Percentiles rank a stretch among this genome's conserved stretches.
Conservation (phyloP, 1,284 basidiomycete species). For the Marasmius sp. region DNA sequence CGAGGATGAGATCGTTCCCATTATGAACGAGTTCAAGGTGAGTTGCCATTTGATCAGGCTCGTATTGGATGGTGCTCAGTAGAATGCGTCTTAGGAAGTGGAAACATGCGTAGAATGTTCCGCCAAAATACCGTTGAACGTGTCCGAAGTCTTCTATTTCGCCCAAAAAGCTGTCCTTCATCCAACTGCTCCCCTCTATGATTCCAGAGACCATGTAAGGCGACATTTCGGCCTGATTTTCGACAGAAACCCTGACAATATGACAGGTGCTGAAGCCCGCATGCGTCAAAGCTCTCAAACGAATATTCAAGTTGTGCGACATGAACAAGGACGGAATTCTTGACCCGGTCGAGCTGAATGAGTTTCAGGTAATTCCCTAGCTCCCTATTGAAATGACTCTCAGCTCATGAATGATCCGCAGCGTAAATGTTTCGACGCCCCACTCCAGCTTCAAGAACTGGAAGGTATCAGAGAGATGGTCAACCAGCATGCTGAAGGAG, state of each 20-base stretch:
- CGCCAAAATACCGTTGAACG: constrained; percentile 85
- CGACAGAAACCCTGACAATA: constrained; percentile 4
- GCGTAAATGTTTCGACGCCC: constrained; percentile 94
- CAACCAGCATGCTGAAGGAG: constrained; percentile 68
- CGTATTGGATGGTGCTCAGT: constrained; percentile 4
- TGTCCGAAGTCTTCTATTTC: constrained; percentile 99
- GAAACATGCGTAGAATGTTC: constrained; percentile 72
- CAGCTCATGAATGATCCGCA: constrained; percentile 28
- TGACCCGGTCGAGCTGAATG: constrained; percentile 90
- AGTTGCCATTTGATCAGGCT: constrained; percentile 14
- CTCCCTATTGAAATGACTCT: background rate
- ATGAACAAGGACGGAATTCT: constrained; percentile 92
- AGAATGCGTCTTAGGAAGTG: constrained; percentile 67
- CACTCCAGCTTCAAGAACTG: constrained; percentile 89
- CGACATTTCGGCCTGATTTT: constrained; percentile 6
- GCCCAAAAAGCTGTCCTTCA: constrained; percentile 98
- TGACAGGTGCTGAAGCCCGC: constrained; percentile 88
- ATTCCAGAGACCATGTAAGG: constrained; percentile 89
- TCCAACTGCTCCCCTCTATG: constrained; percentile 96
- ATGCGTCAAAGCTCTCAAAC: constrained; percentile 83
- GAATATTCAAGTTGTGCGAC: constrained; percentile 97
- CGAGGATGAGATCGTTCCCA: constrained; percentile 91
- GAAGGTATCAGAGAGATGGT: constrained; percentile 91
- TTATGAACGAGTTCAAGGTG: constrained; percentile 98
- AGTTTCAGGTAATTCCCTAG: constrained; percentile 77